Evolutionary conservation across 108 stramenopile species (phyloP), one percentile per base, ranked within the genome.

Genomic region (Cyclotella kingstonii): DNA sequence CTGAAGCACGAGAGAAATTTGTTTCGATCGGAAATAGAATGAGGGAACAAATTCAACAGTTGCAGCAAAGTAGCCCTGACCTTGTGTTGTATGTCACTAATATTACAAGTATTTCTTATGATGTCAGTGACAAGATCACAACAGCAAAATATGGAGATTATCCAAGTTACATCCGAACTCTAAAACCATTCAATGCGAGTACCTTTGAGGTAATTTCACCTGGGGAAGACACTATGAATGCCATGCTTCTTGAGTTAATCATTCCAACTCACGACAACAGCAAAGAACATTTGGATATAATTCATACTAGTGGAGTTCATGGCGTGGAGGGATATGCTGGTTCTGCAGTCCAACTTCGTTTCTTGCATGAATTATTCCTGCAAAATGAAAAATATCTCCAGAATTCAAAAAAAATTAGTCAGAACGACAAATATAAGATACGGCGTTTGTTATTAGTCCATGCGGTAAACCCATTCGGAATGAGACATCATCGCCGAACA

Each of bases 311-410:
- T 7, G 93, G 87, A 1, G 59, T 71, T 11, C 93, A 94, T 57
- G 93, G 93, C 4, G 81, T 87, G 6, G 93, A 94, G 72, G 93
- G 93, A 19, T 90, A 86, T 63, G 75, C 84, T 0, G 93, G 93
- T 51, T 69, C 73, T 18, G 89, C 93, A 15, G 74, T 89, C 43
- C 93, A 94, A 63, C 34, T 84, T 30, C 78, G 80, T 12, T 75
- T 81, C 42, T 41, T 91, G 18, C 62, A 77, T 21, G 74, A 79
- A 11, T 36, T 61, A 11, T 44, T 70, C 22, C 18, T 67, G 11
- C 48, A 57, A 31, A 57, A 61, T n/a, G 63, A 69, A 51, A 19
- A 67, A 26, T 58, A 21, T 19, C 62, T 53, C 0, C 1, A 60
- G 3, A 9, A 28, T 11, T 51, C 56, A 52, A 28, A 63, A 40